Evolutionary conservation across 2,329 filamentous ascomycete genomes (phyloP).

Genomic region (Plectosphaerella cucumerina): DNA sequence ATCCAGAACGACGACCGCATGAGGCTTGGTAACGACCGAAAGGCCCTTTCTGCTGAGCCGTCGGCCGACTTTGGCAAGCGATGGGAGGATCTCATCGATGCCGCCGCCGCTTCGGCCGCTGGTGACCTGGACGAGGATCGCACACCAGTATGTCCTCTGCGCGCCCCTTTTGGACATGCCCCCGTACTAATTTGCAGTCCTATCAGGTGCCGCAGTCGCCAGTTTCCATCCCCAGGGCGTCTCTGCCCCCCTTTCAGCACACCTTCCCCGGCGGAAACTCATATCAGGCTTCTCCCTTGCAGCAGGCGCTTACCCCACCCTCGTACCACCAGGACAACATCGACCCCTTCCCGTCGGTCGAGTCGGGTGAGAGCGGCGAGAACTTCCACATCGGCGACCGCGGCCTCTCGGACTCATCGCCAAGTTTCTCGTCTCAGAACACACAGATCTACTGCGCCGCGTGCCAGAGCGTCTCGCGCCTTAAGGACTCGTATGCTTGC

Average conservation of each 20-base stretch:
- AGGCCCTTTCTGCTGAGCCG: constrained; percentile 84
- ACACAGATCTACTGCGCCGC: constrained; percentile 92
- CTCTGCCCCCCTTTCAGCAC: constrained; percentile 57
- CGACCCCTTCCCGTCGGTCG: constrained; percentile 86
- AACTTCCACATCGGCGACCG: constrained; percentile 66
- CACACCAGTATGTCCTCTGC: constrained; percentile 66
- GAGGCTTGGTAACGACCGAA: constrained; percentile 66
- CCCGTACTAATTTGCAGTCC: not conserved
- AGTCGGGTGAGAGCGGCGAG: constrained; percentile 69
- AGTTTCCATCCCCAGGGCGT: constrained; percentile 58
- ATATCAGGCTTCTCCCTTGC: constrained; percentile 86
- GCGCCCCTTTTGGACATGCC: not conserved
- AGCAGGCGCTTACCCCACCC: constrained; percentile 86
- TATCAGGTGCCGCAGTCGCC: constrained; percentile 60
- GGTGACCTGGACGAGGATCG: constrained; percentile 89
- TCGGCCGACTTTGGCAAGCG: constrained; percentile 78
- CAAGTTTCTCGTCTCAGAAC: constrained; percentile 66
- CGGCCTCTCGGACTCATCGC: constrained; percentile 66
- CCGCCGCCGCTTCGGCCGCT: constrained; percentile 80
- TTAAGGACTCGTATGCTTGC: constrained; percentile 87
- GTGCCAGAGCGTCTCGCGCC: constrained; percentile 70
- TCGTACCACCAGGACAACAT: constrained; percentile 61
- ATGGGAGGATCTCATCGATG: constrained; percentile 96
- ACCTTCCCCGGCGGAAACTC: constrained; percentile 45
- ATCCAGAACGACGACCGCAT: constrained; percentile 61